These are phyloP conservation scores for Omphalotus olearius DNA, from an alignment of 1,284 basidiomycete species.

Conservation along the genomic window DNA sequence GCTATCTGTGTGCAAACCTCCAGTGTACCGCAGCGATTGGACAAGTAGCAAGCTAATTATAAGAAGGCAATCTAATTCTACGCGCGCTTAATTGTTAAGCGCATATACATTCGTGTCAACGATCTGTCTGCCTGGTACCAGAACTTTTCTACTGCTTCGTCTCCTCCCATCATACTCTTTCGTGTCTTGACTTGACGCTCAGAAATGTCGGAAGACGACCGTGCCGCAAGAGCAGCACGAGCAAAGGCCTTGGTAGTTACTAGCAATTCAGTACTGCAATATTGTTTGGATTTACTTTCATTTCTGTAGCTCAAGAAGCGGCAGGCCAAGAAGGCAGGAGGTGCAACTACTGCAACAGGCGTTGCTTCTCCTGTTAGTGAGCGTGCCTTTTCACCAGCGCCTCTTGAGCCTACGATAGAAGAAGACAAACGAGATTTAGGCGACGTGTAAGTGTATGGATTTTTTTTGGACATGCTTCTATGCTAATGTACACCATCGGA, in stretches of 20 bases:
- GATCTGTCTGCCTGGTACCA: background rate
- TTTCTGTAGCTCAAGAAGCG: slow-evolving; percentile 63
- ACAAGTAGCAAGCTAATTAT: no score
- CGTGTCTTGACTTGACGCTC: background rate
- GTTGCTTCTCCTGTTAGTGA: slow-evolving; percentile 29
- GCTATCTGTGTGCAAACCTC: no score
- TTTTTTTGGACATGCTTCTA: background rate
- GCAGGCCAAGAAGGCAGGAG: slow-evolving; percentile 60
- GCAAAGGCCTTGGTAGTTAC: slow-evolving; percentile 67
- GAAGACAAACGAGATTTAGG: slow-evolving; percentile 42
- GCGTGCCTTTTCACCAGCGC: slow-evolving; percentile 49
- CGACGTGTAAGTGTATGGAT: slow-evolving; percentile 43
- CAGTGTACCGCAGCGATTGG: no score
- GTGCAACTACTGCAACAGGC: slow-evolving; percentile 25
- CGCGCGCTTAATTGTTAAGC: background rate
- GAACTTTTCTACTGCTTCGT: background rate
- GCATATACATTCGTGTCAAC: background rate
- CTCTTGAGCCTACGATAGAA: slow-evolving; percentile 27
- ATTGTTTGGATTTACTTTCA: slow-evolving; percentile 12
- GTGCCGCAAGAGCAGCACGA: slow-evolving; percentile 74
- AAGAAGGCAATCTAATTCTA: no score
- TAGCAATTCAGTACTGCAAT: slow-evolving; percentile 4
- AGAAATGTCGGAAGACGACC: slow-evolving; percentile 62
- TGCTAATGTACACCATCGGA: background rate
- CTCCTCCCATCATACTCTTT: no score